Conservation (phyloP, 2,329 filamentous ascomycete species). For the Purpureocillium takamizusanense region DNA sequence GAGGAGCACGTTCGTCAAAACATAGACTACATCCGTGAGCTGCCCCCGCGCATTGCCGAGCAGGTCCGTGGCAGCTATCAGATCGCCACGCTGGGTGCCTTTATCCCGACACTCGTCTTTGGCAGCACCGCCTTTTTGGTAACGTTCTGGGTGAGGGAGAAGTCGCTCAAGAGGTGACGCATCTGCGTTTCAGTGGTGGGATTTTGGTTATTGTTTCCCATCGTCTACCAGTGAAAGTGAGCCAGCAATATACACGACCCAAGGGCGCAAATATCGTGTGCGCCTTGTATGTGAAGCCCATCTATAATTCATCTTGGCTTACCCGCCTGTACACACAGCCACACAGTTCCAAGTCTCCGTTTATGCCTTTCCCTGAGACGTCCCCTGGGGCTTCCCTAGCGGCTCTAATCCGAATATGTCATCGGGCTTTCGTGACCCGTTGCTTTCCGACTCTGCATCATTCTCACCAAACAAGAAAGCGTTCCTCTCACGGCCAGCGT, state of each 20-base stretch:
- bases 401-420: slow-evolving; percentile 49
- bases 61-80: slow-evolving; percentile 62
- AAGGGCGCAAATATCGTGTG: neutral
- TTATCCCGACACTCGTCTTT: slow-evolving; percentile 28
- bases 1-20: slow-evolving; percentile 61
- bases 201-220: too few species aligned
- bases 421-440: slow-evolving; percentile 28
- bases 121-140: slow-evolving; percentile 27
- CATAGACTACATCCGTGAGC: slow-evolving; percentile 56
- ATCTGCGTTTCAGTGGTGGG: too few species aligned
- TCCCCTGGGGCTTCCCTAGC: slow-evolving; percentile 12
- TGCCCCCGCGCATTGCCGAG: slow-evolving; percentile 49
- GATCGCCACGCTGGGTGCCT: slow-evolving; percentile 28
- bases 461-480: slow-evolving; percentile 53
- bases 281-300: neutral
- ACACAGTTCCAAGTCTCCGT: too few species aligned
- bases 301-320: neutral
- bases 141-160: slow-evolving; percentile 47
- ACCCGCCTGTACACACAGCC: too few species aligned
- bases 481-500: slow-evolving; percentile 42
- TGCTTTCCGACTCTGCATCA: slow-evolving; percentile 23
- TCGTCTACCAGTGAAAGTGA: too few species aligned
- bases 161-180: slow-evolving; percentile 31
- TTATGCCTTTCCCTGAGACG: slow-evolving; percentile 9
- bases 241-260: too few species aligned